Percentiles rank a stretch among this genome's conserved stretches.
These are phyloP conservation scores for Phylloporus rhodoxanthus DNA, from an alignment of 768 basidiomycete genomes.

Conservation along the genomic window DNA sequence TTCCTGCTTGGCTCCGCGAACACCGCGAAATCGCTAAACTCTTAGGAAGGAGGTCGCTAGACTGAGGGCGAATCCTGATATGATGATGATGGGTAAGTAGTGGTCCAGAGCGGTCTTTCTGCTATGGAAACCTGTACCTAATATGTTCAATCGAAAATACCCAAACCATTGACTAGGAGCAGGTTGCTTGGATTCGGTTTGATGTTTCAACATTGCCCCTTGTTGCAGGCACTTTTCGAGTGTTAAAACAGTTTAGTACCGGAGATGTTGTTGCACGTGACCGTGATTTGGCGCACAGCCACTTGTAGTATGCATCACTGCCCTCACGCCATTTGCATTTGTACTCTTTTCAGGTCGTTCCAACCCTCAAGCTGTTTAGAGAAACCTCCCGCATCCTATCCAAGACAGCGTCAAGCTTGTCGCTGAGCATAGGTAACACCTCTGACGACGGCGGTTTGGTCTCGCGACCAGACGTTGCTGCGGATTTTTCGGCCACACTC, in stretches of 20 bases:
- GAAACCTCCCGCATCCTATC: background rate
- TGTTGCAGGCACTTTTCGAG: background rate
- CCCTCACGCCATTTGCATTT: constrained; percentile 6
- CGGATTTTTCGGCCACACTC: constrained; percentile 24
- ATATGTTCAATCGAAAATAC: background rate
- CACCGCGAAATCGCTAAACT: constrained; percentile 81
- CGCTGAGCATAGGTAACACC: constrained; percentile 1
- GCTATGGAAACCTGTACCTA: constrained; percentile 2
- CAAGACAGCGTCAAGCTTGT: constrained; percentile 1
- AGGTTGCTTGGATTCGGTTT: background rate
- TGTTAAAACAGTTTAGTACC: no score
- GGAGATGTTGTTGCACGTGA: constrained; percentile 17
- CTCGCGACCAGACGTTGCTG: constrained; percentile 16
- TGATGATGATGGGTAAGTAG: background rate
- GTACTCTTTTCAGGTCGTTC: constrained; percentile 4
- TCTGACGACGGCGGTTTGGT: constrained; percentile 9
- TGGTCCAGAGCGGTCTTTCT: background rate
- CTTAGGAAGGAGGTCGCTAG: constrained; percentile 62
- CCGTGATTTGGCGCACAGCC: constrained; percentile 14
- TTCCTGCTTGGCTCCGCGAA: constrained; percentile 78
- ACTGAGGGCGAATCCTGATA: constrained; percentile 31
- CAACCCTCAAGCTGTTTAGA: constrained; percentile 2
- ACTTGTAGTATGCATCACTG: constrained; percentile 11
- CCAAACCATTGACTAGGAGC: background rate
- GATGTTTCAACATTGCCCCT: background rate